These are phyloP conservation scores for Peniophora sp. DNA, from an alignment of 1,284 basidiomycete genomes.

Conservation along the genomic window DNA sequence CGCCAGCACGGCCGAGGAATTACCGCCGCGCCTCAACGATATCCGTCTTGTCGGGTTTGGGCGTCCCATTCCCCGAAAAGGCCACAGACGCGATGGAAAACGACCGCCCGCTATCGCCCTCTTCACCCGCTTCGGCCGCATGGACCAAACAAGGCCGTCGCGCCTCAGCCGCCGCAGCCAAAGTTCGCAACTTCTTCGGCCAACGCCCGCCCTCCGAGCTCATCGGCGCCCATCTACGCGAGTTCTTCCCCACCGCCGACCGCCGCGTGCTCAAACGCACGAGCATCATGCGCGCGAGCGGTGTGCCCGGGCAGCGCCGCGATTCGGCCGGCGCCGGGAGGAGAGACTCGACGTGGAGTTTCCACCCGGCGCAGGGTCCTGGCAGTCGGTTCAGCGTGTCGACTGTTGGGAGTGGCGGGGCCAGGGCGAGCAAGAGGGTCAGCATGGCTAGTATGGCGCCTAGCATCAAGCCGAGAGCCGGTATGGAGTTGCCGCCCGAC, in stretches of 20 bases:
- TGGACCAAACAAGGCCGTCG: neutral
- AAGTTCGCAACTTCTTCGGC: slow-evolving; percentile 95
- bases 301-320: slow-evolving; percentile 1
- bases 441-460: slow-evolving; percentile 36
- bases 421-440: slow-evolving; percentile 33
- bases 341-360: slow-evolving; percentile 28
- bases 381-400: slow-evolving; percentile 62
- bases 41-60: slow-evolving; percentile 89
- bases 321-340: slow-evolving; percentile 9
- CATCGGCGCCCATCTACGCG: slow-evolving; percentile 92
- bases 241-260: slow-evolving; percentile 94
- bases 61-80: slow-evolving; percentile 67
- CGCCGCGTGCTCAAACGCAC: slow-evolving; percentile 84
- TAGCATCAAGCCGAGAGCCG: too few species aligned
- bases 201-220: slow-evolving; percentile 96
- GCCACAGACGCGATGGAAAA: slow-evolving; percentile 24
- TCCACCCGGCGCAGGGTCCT: slow-evolving; percentile 22
- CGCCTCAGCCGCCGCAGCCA: slow-evolving; percentile 40
- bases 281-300: slow-evolving; percentile 60
- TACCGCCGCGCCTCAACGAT: slow-evolving; percentile 86
- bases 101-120: slow-evolving; percentile 6
- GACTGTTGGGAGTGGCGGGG: slow-evolving; percentile 43
- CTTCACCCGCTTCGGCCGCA: neutral
- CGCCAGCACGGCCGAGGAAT: slow-evolving; percentile 32
- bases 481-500: slow-evolving; percentile 7